Percentiles rank a stretch among this genome's conserved stretches.
Evolutionary conservation across 2,329 filamentous ascomycete species (phyloP).

Genomic region (Pseudomassariella vexata): DNA sequence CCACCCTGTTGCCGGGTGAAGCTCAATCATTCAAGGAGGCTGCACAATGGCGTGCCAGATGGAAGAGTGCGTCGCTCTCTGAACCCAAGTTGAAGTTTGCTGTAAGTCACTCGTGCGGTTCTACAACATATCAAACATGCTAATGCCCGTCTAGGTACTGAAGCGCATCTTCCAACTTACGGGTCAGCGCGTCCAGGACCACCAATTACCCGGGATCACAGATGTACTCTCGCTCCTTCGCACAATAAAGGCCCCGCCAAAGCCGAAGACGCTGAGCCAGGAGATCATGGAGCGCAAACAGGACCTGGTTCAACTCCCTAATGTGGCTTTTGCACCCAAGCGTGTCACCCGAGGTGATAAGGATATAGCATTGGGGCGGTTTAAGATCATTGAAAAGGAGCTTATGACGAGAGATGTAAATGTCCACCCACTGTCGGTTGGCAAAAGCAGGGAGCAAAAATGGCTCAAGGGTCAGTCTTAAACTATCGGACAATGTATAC

Average conservation of each 20-base stretch:
- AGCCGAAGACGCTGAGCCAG: conserved; percentile 58
- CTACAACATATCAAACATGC: conserved; percentile 2
- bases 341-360: conserved; percentile 67
- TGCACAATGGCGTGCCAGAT: conserved; percentile 49
- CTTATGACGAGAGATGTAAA: conserved; percentile 56
- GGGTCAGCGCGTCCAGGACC: conserved; percentile 70
- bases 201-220: conserved; percentile 50
- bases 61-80: conserved; percentile 51
- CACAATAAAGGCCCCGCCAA: conserved; percentile 46
- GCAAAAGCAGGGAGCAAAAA: conserved; percentile 36
- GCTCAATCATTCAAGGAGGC: too few relatives aligned
- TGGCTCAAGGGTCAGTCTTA: conserved; percentile 35
- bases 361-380: conserved; percentile 66
- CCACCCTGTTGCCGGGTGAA: too few relatives aligned
- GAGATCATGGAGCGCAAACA: conserved; percentile 38
- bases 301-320: conserved; percentile 44
- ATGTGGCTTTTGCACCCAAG: conserved; percentile 61
- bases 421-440: conserved; percentile 35
- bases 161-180: conserved; percentile 79
- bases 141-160: conserved; percentile 51
- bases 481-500: too few relatives aligned
- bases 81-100: conserved; percentile 64
- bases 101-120: conserved; percentile 42
- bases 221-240: conserved; percentile 51
- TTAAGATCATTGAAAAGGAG: conserved; percentile 74